Evolutionary conservation across 306 rosid genomes (phyloP), one percentile per base, ranked within the genome.

Genomic region (Cicer cuneatum): DNA sequence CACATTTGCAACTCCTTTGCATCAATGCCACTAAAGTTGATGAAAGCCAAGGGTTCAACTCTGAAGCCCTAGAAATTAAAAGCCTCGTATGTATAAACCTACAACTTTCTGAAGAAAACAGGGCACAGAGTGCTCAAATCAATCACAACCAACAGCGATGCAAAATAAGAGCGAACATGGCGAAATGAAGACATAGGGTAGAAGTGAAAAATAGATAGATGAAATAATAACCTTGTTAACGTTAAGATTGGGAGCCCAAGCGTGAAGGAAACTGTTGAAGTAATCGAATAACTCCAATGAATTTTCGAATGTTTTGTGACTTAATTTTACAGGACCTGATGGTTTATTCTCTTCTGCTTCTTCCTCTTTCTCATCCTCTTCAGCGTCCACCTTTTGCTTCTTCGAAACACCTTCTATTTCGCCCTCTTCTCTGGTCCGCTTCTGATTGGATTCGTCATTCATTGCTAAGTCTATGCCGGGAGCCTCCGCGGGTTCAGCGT

Each of bases 231-330:
- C 97, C 98, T 86, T 82, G 81, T 93, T 93, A 53, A 89, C 51
- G 63, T 86, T 74, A 75, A 93, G 51, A 80, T 83, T 57, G 7
- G 87, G 83, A 14, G 96, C 86, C 98, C 97, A 93, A 56, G 72
- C 21, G 73, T 90, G 96, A 39, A 90, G 90, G 45, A 90, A 63
- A 74, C 73, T 83, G 84, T 71, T 82, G 80, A 90, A 90, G 70
- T 88, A 90, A 61, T 85, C 83, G 72, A 85, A 90, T 83, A 90
- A 88, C 66, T 86, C 89, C 1, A 86, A 74, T 10, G 96, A 84
- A 13, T 91, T 75, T 4, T 57, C 82, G 72, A 90, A 90, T 10
- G 7, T 41, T 80, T 78, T 88, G 75, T 81, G 82, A 39, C 93
- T 91, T 66, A 87, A 18, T 4, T 35, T 53, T 24, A 80, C 83